Base-by-base conservation (phyloP, 1,284 basidiomycete species). In the Cutaneotrichosporon sp. region DNA sequence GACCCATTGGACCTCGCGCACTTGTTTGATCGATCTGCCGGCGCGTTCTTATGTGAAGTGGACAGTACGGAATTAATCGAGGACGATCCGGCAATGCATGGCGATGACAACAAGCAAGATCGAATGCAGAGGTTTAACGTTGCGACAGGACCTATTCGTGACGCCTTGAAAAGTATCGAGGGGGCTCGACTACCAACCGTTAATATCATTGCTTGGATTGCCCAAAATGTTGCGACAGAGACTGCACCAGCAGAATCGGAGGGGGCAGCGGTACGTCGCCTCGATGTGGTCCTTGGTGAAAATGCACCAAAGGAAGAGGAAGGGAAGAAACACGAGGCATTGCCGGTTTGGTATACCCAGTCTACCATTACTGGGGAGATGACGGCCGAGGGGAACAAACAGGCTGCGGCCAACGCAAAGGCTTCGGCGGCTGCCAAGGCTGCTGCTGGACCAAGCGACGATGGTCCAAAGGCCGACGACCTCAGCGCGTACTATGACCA, bases 91-190 rank as follows among this genome's bases (percentile, higher is more conserved):
- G 60, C 65, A 6, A 50, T 66, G 13, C 63, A 66, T 53, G 89
- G 90, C 11, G 61, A 65, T 30, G 66, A 68, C 16, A 56, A 50
- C 7, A 50, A 30, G n/a, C 90, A 95, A 79, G 96, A 98, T 79
- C 86, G 91, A 62, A 96, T 99, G 90, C 91, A 93, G 80, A 84
- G 92, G 65, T 95, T 99, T 80, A 97, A 97, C 80, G 85, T 88
- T 65, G 92, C 96, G 78, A 94, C 95, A 81, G 86, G 88, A 51
- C 89, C 89, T 69, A 88, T 99, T 51, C 86, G 89, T 21, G 91
- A 93, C 71, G 90, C 91, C 5, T 80, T 99, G 70, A 89, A 92
- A 73, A 89, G 88, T 76, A 91, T 92, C 62, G 96, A 98, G 73
- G 86, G 87, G n/a, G 84, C 64, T 26, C 72, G 69, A 9, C 51